phyloP scores from a whole-genome alignment of 345 rosid genomes.

The Sisymbrium altissimum region DNA sequence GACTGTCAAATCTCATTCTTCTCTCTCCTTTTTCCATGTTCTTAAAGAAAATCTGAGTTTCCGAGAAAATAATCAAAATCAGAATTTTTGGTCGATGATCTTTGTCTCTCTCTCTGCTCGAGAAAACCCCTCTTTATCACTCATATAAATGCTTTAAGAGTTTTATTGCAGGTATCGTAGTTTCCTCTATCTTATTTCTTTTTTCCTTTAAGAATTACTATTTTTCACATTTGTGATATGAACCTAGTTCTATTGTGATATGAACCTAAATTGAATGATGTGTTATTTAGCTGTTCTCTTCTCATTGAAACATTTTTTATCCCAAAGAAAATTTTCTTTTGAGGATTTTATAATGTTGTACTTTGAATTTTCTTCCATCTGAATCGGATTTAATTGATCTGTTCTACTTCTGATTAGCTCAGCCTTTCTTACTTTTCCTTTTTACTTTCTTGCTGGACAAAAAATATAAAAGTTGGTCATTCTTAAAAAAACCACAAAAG shows the following conservation, averaged over 20 bases:
- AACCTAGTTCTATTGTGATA: neutral
- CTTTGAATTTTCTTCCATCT: neutral
- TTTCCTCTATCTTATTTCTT: no score
- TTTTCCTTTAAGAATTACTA: no score
- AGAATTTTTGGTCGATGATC: neutral
- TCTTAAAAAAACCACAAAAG: neutral
- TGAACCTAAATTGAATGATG: neutral
- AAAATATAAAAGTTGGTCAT: neutral
- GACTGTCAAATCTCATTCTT: conserved; percentile 69
- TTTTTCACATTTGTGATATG: neutral
- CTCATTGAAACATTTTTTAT: no score
- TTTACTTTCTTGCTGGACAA: neutral
- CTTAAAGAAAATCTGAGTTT: conserved; percentile 12
- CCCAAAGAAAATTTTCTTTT: no score
- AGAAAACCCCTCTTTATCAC: no score
- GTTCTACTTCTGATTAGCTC: neutral
- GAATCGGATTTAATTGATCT: conserved; percentile 18
- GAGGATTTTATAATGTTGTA: neutral
- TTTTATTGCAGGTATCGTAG: no score
- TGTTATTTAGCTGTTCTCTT: conserved; percentile 13
- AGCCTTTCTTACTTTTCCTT: neutral
- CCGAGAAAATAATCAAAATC: neutral
- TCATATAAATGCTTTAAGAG: no score
- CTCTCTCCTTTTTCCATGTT: conserved; percentile 35
- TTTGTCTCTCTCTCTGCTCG: no score